phyloP scores from a whole-genome alignment of 305 asterid genomes.

The Plantago coronopus region DNA sequence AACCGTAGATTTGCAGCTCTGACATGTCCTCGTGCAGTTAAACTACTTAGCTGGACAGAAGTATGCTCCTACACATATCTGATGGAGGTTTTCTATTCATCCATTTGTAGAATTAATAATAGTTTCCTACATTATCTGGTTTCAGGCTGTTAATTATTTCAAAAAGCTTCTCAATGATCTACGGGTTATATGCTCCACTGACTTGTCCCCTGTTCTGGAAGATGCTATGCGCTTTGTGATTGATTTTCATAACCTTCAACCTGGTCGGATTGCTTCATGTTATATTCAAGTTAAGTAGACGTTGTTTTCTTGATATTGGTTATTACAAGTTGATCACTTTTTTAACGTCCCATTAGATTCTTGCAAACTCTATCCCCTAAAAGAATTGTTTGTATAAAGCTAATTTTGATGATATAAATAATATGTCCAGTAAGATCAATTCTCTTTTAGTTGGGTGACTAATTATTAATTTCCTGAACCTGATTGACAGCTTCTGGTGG shows the following conservation, averaged over 20 bases:
- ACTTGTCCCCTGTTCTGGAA: conserved; percentile 65
- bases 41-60: conserved; percentile 79
- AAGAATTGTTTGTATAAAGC: not conserved
- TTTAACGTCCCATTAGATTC: not conserved
- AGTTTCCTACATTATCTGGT: conserved; percentile 21
- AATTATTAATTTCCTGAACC: not conserved
- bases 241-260: conserved; percentile 70
- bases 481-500: conserved; percentile 75
- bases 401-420: not conserved
- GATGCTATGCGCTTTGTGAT: conserved; percentile 62
- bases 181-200: conserved; percentile 58
- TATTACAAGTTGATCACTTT: conserved; percentile 11
- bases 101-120: conserved; percentile 12
- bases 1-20: conserved; percentile 91
- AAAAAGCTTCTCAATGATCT: conserved; percentile 93
- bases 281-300: conserved; percentile 60
- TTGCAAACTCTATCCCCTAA: not conserved
- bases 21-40: conserved; percentile 79
- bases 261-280: conserved; percentile 83
- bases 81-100: conserved; percentile 6
- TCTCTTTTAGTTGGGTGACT: too few species aligned
- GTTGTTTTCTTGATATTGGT: conserved; percentile 19
- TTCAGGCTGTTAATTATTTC: conserved; percentile 84
- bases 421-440: not conserved
- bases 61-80: conserved; percentile 33